Conservation (phyloP, 257 asterid genomes). For the Primulina tabacum region DNA sequence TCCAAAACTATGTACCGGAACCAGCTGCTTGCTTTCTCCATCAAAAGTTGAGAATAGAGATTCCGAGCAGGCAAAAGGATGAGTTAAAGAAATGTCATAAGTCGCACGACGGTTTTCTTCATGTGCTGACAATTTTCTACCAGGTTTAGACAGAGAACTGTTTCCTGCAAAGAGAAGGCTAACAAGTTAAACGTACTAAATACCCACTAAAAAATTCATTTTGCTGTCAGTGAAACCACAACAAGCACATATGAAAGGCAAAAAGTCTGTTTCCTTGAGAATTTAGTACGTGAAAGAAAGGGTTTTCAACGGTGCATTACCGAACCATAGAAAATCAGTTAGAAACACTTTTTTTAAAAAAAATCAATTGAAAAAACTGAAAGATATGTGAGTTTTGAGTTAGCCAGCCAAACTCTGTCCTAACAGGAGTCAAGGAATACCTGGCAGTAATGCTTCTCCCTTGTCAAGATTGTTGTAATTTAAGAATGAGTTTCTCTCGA, state of each 20-base stretch:
- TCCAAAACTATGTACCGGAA: slow-evolving; percentile 59
- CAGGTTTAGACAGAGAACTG: slow-evolving; percentile 48
- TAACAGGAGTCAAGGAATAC: slow-evolving; percentile 31
- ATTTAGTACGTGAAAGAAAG: neutral
- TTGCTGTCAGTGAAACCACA: neutral
- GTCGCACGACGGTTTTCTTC: slow-evolving; percentile 85
- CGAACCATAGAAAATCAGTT: neutral
- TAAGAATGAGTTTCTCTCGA: slow-evolving; percentile 53
- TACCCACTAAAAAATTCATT: slow-evolving; percentile 2
- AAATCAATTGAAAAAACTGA: neutral
- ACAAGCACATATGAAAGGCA: slow-evolving; percentile 10
- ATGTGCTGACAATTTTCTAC: slow-evolving; percentile 48
- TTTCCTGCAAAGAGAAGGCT: slow-evolving; percentile 47
- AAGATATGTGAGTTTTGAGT: neutral
- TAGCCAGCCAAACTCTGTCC: neutral
- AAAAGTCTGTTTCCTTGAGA: neutral
- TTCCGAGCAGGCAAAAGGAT: slow-evolving; percentile 46
- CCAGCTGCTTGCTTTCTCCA: slow-evolving; percentile 83
- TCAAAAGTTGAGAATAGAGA: slow-evolving; percentile 81
- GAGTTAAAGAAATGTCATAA: slow-evolving; percentile 46
- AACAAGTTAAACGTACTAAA: slow-evolving; percentile 15
- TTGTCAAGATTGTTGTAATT: slow-evolving; percentile 61
- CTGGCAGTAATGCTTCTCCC: slow-evolving; percentile 70
- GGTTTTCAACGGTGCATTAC: neutral
- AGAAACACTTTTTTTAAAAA: no score